These are phyloP conservation scores for Sophora flavescens DNA, from an alignment of 306 rosid genomes.

Conservation along the genomic window DNA sequence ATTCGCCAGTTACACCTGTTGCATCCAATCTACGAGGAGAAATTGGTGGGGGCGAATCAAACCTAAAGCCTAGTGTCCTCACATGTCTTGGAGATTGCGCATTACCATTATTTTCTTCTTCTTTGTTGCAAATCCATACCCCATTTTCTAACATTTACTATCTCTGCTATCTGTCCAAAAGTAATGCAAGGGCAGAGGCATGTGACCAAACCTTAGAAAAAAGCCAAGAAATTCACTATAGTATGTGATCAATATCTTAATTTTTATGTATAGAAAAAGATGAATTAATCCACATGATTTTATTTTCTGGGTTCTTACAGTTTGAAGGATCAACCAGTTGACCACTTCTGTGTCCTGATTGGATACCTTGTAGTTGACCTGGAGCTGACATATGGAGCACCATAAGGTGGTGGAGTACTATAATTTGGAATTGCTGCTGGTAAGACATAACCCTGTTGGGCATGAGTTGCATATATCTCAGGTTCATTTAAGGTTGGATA, in stretches of 20 bases:
- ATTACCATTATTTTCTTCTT: no score
- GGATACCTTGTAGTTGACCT: not conserved
- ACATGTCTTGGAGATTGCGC: no score
- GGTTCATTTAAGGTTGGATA: constrained; percentile 51
- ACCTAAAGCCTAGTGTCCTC: no score
- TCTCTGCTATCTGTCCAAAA: constrained; percentile 72
- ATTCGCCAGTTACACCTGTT: no score
- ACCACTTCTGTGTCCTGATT: constrained; percentile 52
- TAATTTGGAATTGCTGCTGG: constrained; percentile 48
- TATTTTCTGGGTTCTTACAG: constrained; percentile 55
- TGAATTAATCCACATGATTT: constrained; percentile 12
- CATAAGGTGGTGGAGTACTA: constrained; percentile 41
- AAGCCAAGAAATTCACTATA: not conserved
- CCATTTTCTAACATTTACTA: no score
- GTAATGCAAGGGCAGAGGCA: constrained; percentile 76
- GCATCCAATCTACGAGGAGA: no score
- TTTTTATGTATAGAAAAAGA: not conserved
- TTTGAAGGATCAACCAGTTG: constrained; percentile 69
- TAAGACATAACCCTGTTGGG: constrained; percentile 37
- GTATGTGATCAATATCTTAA: not conserved
- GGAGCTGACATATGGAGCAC: constrained; percentile 43
- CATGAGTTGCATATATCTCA: constrained; percentile 43
- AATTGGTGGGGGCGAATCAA: no score
- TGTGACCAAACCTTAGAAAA: constrained; percentile 65
- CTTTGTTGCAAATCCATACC: no score